These are phyloP conservation scores for Sordaria brevicollis DNA, from an alignment of 495 filamentous ascomycete genomes.

Conservation along the genomic window DNA sequence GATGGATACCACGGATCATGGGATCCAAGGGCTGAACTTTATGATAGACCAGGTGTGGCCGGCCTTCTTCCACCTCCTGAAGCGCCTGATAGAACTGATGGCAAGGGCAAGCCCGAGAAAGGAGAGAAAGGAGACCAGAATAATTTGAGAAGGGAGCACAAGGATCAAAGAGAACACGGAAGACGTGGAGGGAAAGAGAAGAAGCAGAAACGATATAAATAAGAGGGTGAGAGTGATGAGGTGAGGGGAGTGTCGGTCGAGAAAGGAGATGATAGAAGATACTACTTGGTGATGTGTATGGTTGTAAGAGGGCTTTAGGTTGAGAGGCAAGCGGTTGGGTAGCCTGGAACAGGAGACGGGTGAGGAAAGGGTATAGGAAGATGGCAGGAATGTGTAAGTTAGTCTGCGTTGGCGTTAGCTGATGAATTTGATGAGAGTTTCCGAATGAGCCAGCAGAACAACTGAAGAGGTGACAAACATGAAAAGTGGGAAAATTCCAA, in stretches of 20 bases:
- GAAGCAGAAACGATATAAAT: not conserved
- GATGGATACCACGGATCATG: too few species aligned
- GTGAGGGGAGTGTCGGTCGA: not conserved
- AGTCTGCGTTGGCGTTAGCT: not conserved
- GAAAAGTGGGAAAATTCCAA: too few species aligned
- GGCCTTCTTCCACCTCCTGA: too few species aligned
- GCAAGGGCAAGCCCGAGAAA: not conserved
- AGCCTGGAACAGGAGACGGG: not conserved
- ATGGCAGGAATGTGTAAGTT: not conserved
- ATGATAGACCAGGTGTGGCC: too few species aligned
- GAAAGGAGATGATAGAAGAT: not conserved
- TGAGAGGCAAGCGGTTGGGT: not conserved
- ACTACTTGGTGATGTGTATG: not conserved
- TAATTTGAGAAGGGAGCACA: too few species aligned
- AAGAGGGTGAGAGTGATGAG: not conserved
- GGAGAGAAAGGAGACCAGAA: not conserved
- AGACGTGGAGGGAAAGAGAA: not conserved
- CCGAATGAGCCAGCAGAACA: too few species aligned
- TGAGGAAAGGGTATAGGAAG: not conserved
- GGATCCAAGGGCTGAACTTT: too few species aligned
- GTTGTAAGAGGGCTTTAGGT: not conserved
- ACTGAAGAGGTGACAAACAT: too few species aligned
- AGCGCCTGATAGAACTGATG: too few species aligned
- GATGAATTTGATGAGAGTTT: not conserved
- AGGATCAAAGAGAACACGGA: not conserved